Evolutionary conservation across 768 basidiomycete genomes (phyloP).

Genomic region (Mycena galopus): DNA sequence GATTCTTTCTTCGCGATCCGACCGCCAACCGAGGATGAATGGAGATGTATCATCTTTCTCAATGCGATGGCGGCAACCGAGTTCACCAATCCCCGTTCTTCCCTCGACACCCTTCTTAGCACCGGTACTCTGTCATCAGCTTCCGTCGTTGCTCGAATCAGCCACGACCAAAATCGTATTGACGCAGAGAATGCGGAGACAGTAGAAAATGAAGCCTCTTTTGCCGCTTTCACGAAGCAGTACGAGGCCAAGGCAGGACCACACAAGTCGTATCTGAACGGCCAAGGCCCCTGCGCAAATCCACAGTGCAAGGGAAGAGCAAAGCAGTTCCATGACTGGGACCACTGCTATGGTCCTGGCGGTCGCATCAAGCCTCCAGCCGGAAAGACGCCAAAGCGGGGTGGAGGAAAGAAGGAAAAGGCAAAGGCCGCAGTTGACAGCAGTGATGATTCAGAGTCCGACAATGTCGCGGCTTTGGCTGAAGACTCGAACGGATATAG

Average conservation of each 20-base stretch:
- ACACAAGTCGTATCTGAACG: not conserved
- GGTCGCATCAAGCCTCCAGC: not conserved
- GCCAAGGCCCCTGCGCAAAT: too few species aligned
- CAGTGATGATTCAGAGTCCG: not conserved
- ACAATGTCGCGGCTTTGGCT: not conserved
- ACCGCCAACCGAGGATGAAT: conserved; percentile 13
- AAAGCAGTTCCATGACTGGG: too few species aligned
- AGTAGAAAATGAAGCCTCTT: not conserved
- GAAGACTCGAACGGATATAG: not conserved
- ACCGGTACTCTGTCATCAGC: conserved; percentile 6
- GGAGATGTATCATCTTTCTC: not conserved
- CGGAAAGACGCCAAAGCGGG: not conserved
- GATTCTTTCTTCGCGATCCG: conserved; percentile 17
- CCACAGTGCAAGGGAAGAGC: too few species aligned
- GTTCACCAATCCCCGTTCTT: conserved; percentile 1
- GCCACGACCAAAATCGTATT: conserved; percentile 16
- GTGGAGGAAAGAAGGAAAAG: not conserved
- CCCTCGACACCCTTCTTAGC: conserved; percentile 11
- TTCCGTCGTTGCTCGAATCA: not conserved
- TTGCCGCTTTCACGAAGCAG: not conserved
- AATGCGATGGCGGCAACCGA: not conserved
- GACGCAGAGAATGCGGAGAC: conserved; percentile 7
- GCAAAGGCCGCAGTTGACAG: conserved; percentile 2
- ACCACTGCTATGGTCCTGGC: too few species aligned
- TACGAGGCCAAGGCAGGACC: not conserved